Conservation (phyloP, 768 basidiomycete genomes). For the Collybia nuda region DNA sequence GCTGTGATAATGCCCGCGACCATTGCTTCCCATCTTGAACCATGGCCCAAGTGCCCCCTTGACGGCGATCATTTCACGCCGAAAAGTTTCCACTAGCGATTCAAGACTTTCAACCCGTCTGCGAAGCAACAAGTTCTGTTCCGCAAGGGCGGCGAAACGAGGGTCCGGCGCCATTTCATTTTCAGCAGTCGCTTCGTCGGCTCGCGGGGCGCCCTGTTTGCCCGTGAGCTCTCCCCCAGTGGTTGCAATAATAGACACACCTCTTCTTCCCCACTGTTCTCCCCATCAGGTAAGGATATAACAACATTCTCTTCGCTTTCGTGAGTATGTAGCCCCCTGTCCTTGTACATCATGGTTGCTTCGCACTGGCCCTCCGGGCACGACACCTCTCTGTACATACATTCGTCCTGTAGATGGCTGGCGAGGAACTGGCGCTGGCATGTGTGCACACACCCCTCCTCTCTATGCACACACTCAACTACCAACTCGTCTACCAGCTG, state of each 20-base stretch:
- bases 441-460: slow-evolving; percentile 58
- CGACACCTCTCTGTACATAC: slow-evolving; percentile 52
- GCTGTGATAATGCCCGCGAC: neutral
- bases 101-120: slow-evolving; percentile 61
- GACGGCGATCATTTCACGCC: slow-evolving; percentile 55
- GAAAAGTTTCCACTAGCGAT: slow-evolving; percentile 45
- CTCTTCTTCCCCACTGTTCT: neutral
- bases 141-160: slow-evolving; percentile 41
- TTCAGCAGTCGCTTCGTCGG: too few relatives aligned
- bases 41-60: slow-evolving; percentile 60
- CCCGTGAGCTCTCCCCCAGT: too few relatives aligned
- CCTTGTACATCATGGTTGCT: slow-evolving; percentile 16
- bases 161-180: neutral
- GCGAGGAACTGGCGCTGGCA: slow-evolving; percentile 69
- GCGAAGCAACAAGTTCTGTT: slow-evolving; percentile 67
- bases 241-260: slow-evolving; percentile 34
- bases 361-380: slow-evolving; percentile 51
- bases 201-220: too few relatives aligned
- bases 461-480: slow-evolving; percentile 67
- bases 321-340: slow-evolving; percentile 7
- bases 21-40: slow-evolving; percentile 17
- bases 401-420: slow-evolving; percentile 60
- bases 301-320: neutral
- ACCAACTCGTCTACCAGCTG: slow-evolving; percentile 83
- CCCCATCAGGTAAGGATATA: neutral